Base-by-base conservation (phyloP, 495 filamentous ascomycete species). In the Pseudevernia furfuracea region DNA sequence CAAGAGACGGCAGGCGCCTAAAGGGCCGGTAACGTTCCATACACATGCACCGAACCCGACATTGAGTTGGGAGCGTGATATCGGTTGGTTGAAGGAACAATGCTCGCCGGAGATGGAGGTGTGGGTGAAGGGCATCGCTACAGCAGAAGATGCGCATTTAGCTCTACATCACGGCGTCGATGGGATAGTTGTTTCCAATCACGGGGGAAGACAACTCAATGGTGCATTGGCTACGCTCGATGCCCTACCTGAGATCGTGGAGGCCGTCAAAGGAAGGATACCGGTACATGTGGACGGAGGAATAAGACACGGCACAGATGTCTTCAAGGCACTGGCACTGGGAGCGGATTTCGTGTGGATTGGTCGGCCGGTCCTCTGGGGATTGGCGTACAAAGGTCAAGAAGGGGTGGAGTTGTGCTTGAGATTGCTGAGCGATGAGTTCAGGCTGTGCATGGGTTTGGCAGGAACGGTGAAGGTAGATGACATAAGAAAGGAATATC, bases 351-450 rank as follows among this genome's bases (percentile, higher is more conserved):
- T 68, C 46, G 72, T 71, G 43, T 79, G 72, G 67, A 67, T 79
- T 5, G 78, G 78, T 1, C 19, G 85, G 12, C 73, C 85, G 10
- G 85, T 81, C 79, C 74, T 89, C 49, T 89, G 81, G 78, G 85
- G 80, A 2, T 65, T 88, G 30, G 75, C 78, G 67, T 80, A 78
- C 65, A 69, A 71, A 34, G 70, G 69, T 14, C 67, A 77, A 57
- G 64, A 71, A 55, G 74, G 74, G 3, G 68, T 69, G 1, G 71
- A 71, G 58, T 66, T 73, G 25, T 73, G 72, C 62, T 68, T 78
- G 52, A 61, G 68, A 46, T 67, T 77, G 15, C 53, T 77, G 48
- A 70, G 71, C 46, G 72, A 75, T 39, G 76, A 79, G 65, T 74
- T 80, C 65, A 77, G 66, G 66, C 66, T 73, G 23, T 74, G 73